These are phyloP conservation scores for Phycomyces blakesleeanus DNA, from an alignment of 192 early-diverging fungal species.

Conservation along the genomic window DNA sequence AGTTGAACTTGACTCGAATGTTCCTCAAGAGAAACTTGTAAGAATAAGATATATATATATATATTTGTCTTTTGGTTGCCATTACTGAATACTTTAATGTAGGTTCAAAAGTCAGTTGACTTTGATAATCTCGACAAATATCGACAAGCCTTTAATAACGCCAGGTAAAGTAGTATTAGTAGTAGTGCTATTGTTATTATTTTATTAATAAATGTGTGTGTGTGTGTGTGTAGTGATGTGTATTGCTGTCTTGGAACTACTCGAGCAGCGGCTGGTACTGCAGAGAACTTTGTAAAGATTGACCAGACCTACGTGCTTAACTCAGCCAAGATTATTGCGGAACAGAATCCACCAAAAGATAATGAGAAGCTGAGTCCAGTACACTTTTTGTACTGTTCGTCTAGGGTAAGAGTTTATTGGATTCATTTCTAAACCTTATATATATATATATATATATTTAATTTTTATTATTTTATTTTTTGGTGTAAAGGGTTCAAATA, in stretches of 20 bases:
- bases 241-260: conserved; percentile 77
- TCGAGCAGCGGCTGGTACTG: conserved; percentile 55
- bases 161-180: conserved; percentile 44
- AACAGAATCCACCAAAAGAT: conserved; percentile 42
- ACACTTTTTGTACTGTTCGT: conserved; percentile 54
- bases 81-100: background rate
- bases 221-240: conserved; percentile 47
- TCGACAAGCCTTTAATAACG: conserved; percentile 38
- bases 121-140: conserved; percentile 63
- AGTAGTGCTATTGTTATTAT: no score
- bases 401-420: conserved; percentile 16
- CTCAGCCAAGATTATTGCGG: conserved; percentile 54
- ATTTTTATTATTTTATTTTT: background rate
- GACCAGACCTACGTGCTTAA: conserved; percentile 76
- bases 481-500: conserved; percentile 46
- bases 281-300: conserved; percentile 67
- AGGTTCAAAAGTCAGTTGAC: conserved; percentile 66
- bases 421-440: no score
- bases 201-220: background rate
- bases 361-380: conserved; percentile 28
- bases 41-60: background rate
- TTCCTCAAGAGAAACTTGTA: conserved; percentile 43
- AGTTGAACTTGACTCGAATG: conserved; percentile 36
- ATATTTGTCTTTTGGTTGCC: no score
- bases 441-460: no score